Evolutionary conservation across 352 stramenopile genomes (phyloP).

Genomic region (Phytophthora hibernalis): DNA sequence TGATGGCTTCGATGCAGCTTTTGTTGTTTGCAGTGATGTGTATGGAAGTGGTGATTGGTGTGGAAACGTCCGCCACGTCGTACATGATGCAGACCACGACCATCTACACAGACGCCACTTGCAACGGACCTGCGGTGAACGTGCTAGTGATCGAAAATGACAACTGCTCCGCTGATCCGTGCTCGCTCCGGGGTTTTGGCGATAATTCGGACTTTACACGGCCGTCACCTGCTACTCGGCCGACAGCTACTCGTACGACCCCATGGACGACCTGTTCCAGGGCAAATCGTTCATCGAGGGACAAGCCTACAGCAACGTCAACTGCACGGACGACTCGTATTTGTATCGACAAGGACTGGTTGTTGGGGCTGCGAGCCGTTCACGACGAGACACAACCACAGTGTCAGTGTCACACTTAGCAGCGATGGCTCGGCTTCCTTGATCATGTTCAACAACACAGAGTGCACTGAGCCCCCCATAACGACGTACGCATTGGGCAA

Average conservation of each 20-base stretch:
- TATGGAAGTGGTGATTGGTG: neutral
- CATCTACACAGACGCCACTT: constrained; percentile 23
- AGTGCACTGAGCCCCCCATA: constrained; percentile 17
- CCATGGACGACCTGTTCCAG: constrained; percentile 25
- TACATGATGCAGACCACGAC: constrained; percentile 36
- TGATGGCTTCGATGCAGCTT: constrained; percentile 3
- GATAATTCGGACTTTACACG: constrained; percentile 26
- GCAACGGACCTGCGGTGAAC: constrained; percentile 20
- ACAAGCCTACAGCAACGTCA: constrained; percentile 27
- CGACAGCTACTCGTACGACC: constrained; percentile 29
- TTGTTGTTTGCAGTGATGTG: neutral
- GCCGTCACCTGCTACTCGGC: constrained; percentile 22
- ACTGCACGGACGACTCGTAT: constrained; percentile 23
- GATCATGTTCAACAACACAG: constrained; percentile 28
- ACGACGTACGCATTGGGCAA: constrained; percentile 25
- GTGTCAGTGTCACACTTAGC: constrained; percentile 21
- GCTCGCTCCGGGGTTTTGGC: constrained; percentile 13
- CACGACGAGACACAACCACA: constrained; percentile 25
- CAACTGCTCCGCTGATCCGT: constrained; percentile 20
- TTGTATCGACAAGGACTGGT: constrained; percentile 24
- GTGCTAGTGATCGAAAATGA: constrained; percentile 24
- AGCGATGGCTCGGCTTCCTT: constrained; percentile 19
- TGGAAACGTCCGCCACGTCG: neutral
- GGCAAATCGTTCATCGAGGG: constrained; percentile 26
- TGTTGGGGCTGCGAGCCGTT: constrained; percentile 26